A percentile compares a stretch with the other conserved stretches of the same genome.
Conservation (phyloP, 2,329 filamentous ascomycete species). For the Graphilbum sp. region DNA sequence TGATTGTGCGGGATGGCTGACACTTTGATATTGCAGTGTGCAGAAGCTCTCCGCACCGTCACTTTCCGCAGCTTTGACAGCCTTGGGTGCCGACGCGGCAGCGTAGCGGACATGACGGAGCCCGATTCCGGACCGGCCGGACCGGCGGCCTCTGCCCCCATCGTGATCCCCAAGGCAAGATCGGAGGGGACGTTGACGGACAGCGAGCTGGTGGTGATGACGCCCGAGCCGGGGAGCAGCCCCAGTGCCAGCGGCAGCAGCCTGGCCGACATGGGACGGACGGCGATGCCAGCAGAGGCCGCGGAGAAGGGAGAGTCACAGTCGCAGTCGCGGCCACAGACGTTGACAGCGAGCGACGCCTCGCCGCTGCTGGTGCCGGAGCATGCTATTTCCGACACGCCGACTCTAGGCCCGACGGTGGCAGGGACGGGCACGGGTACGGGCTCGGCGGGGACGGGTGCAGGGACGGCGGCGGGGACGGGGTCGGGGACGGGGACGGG, state of each 20-base stretch:
- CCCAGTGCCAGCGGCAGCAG: constrained; percentile 1
- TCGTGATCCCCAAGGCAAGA: neutral
- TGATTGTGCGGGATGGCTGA: too few species aligned
- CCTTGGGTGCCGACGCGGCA: constrained; percentile 17
- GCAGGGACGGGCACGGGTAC: neutral
- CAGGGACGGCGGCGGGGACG: neutral
- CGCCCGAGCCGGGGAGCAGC: constrained; percentile 22
- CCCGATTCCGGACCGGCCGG: constrained; percentile 7
- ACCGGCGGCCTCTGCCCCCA: constrained; percentile 4
- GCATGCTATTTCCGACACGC: constrained; percentile 29
- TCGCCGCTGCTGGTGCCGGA: constrained; percentile 30
- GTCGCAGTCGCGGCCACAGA: neutral
- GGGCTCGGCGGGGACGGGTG: constrained; percentile 2
- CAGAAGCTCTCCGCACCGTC: constrained; percentile 22
- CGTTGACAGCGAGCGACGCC: constrained; percentile 11
- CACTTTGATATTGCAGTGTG: constrained; percentile 22
- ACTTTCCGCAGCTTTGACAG: constrained; percentile 23
- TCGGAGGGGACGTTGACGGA: constrained; percentile 21
- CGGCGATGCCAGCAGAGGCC: too few species aligned
- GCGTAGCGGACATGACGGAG: constrained; percentile 27
- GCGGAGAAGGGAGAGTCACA: too few species aligned
- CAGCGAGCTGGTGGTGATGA: constrained; percentile 26
- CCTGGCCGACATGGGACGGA: too few species aligned
- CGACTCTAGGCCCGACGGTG: constrained; percentile 27
- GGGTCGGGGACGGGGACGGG: constrained; percentile 6